Base-by-base conservation (phyloP, 2,329 filamentous ascomycete genomes). In the Neofusicoccum parvum region DNA sequence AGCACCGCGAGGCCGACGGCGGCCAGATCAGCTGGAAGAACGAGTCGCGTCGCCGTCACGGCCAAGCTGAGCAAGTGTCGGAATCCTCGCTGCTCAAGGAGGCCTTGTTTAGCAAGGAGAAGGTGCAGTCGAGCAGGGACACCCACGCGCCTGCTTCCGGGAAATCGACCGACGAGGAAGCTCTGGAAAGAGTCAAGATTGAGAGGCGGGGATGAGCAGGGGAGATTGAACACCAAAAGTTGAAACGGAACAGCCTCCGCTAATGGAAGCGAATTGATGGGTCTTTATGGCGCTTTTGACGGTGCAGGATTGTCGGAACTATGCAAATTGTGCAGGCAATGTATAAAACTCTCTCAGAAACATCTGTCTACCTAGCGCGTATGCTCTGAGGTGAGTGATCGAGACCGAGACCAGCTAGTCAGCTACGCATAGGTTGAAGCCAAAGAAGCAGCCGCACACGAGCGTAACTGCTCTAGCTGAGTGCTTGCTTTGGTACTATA, bases 1-100 rank as follows among this genome's bases (percentile, higher is more conserved):
- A 81, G 67, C 84, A 87, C 62, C 79, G 87, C 54, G 83, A 87
- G 69, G 84, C 83, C 45, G 85, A 87, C 67, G 85, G 83, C 34
- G 86, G 83, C 62, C 84, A 80, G 77, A 85, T 81, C 68, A 82
- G 72, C 72, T 86, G 80, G 82, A 74, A 83, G 60, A 85, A 86
- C 65, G 85, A 87, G 77, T 82, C 77, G 69, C 70, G 83, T 69
- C 78, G 86, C 65, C 73, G 84, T 62, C 85, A 87, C 75, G 84
- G 84, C 34, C 62, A 64, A 27, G 45, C 64, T 12, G 66, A 62
- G 15, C 56, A 66, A 37, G 49, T 66, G 2, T 59, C 64, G 3
- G 53, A 58, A 10, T 49, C 51, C 2, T 49, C 63, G 5, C 5
- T 65, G 63, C 23, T 65, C 10, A 65, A 51, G 36, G 63, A 65